These are phyloP conservation scores for Paragyromitra xinjiangensis DNA, from an alignment of 495 filamentous ascomycete species.

Conservation along the genomic window DNA sequence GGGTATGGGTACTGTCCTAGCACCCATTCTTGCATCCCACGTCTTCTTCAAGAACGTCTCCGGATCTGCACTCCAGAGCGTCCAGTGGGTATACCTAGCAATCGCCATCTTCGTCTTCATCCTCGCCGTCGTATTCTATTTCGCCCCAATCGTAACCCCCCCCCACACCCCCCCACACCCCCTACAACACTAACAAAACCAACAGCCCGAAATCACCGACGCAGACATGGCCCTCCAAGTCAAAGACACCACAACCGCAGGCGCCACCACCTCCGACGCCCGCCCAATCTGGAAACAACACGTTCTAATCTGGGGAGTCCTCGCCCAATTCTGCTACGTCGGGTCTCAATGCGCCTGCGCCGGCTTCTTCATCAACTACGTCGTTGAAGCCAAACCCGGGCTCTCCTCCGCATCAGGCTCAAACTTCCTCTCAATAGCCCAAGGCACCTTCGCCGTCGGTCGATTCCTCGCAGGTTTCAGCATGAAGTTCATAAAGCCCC, in stretches of 20 bases:
- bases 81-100: slow-evolving; percentile 81
- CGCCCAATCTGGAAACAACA: slow-evolving; percentile 64
- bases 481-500: slow-evolving; percentile 65
- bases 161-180: neutral
- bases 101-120: slow-evolving; percentile 76
- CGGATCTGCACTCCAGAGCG: slow-evolving; percentile 62
- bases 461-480: slow-evolving; percentile 68
- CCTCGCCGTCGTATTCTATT: slow-evolving; percentile 61
- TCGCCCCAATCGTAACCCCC: slow-evolving; percentile 35
- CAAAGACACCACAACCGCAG: slow-evolving; percentile 61
- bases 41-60: slow-evolving; percentile 73
- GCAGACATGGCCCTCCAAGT: slow-evolving; percentile 68
- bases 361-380: slow-evolving; percentile 72
- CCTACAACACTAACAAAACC: slow-evolving; percentile 39
- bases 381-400: slow-evolving; percentile 60
- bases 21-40: slow-evolving; percentile 71
- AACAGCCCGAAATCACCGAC: slow-evolving; percentile 67
- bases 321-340: slow-evolving; percentile 79
- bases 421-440: slow-evolving; percentile 71
- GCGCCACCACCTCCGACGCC: slow-evolving; percentile 63
- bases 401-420: slow-evolving; percentile 61
- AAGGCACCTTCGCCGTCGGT: slow-evolving; percentile 72
- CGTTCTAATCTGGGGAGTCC: slow-evolving; percentile 69
- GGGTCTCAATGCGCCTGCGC: slow-evolving; percentile 76
- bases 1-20: slow-evolving; percentile 72